Percentiles rank a stretch among this genome's conserved stretches.
Evolutionary conservation across 805 yeast genomes (phyloP).

Genomic region (Lachancea quebecensis): DNA sequence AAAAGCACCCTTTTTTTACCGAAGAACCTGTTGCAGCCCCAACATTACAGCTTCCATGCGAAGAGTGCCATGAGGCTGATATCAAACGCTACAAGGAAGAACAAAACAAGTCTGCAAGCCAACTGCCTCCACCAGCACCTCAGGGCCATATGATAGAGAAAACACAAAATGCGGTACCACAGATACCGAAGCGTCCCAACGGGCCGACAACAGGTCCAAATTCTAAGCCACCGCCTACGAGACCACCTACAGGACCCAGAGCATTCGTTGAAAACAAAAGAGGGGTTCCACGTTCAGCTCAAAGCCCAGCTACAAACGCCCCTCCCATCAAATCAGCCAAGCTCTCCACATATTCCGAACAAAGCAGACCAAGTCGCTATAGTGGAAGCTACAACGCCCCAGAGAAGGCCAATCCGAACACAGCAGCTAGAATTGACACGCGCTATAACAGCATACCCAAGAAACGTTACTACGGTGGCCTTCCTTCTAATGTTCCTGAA

Average conservation of each 20-base stretch:
- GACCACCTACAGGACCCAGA: background rate
- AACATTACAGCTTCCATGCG: slow-evolving; percentile 56
- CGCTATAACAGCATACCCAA: background rate
- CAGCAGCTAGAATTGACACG: background rate
- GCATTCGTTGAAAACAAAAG: background rate
- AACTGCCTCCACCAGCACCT: slow-evolving; percentile 30
- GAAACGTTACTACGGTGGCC: background rate
- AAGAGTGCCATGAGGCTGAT: slow-evolving; percentile 88
- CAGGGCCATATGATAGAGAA: slow-evolving; percentile 26
- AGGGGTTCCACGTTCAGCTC: background rate
- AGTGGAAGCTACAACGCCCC: background rate
- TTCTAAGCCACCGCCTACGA: background rate
- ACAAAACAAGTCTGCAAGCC: slow-evolving; percentile 28
- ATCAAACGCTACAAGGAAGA: slow-evolving; percentile 49
- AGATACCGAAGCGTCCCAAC: slow-evolving; percentile 9
- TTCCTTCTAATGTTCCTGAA: background rate
- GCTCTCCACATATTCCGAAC: background rate
- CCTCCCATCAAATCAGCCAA: background rate
- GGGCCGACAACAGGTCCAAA: background rate
- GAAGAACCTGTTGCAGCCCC: slow-evolving; percentile 59
- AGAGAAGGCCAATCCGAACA: background rate
- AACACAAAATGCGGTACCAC: background rate
- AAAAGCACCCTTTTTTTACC: slow-evolving; percentile 61
- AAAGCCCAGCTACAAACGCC: background rate
- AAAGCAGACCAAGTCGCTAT: background rate